phyloP scores from a whole-genome alignment of 768 basidiomycete genomes.

The Pulveroboletus ravenelii region DNA sequence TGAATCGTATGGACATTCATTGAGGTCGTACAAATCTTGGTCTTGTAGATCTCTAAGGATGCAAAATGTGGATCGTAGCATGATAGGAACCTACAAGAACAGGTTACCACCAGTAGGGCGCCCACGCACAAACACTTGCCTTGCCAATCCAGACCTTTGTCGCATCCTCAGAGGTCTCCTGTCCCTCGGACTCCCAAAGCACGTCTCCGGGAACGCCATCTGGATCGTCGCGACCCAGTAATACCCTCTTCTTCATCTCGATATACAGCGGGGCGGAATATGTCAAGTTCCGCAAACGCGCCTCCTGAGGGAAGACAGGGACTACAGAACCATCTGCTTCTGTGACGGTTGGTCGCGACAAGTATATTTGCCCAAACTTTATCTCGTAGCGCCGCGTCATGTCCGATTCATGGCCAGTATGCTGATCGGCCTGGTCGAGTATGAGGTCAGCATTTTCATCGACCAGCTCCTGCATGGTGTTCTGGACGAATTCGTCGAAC shows the following conservation, averaged over 20 bases:
- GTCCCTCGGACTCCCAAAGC: conserved; percentile 71
- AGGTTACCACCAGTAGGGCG: conserved; percentile 11
- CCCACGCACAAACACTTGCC: conserved; percentile 40
- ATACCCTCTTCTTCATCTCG: conserved; percentile 86
- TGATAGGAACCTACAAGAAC: conserved; percentile 80
- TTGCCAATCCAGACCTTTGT: conserved; percentile 95
- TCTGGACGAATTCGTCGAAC: conserved; percentile 98
- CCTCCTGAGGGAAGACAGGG: conserved; percentile 95
- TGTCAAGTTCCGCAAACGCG: conserved; percentile 88
- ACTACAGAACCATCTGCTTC: conserved; percentile 94
- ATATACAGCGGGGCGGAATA: conserved; percentile 95
- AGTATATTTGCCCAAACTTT: conserved; percentile 95
- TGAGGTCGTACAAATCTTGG: conserved; percentile 80
- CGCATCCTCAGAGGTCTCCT: conserved; percentile 55
- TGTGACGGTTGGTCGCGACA: conserved; percentile 90
- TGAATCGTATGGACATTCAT: conserved; percentile 98
- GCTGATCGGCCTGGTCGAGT: conserved; percentile 94
- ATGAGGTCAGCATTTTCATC: conserved; percentile 96
- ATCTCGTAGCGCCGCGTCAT: conserved; percentile 94
- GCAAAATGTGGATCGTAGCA: conserved; percentile 95
- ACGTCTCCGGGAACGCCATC: conserved; percentile 77
- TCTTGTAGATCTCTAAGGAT: conserved; percentile 78
- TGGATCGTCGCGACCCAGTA: conserved; percentile 76
- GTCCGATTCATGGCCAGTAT: conserved; percentile 79
- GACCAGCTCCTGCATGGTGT: conserved; percentile 98